phyloP scores from a whole-genome alignment of 768 basidiomycete genomes.

The Boletus sp. region DNA sequence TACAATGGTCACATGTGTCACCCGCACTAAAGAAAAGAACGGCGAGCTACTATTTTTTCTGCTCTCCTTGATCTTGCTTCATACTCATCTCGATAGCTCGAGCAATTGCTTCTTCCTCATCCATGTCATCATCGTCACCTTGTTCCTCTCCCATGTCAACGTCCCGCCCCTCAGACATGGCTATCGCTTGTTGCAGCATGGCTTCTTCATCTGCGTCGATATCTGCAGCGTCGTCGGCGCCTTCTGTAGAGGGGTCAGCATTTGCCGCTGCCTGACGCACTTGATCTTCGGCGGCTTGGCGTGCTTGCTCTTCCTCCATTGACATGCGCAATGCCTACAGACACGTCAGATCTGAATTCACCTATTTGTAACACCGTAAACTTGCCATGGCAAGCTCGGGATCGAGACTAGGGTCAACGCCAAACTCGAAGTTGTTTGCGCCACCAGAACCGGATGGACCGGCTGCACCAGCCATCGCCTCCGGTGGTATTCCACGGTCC shows the following conservation, averaged over 20 bases:
- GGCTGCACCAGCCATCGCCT: constrained; percentile 51
- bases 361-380: not conserved
- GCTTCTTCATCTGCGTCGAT: constrained; percentile 77
- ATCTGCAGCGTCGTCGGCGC: constrained; percentile 35
- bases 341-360: not conserved
- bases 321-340: constrained; percentile 92
- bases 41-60: constrained; percentile 32
- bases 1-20: constrained; percentile 1
- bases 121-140: constrained; percentile 67
- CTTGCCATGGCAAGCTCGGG: constrained; percentile 95
- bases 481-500: constrained; percentile 72
- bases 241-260: constrained; percentile 22
- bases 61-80: constrained; percentile 54
- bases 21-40: not conserved
- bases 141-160: constrained; percentile 48
- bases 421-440: constrained; percentile 73
- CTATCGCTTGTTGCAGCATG: constrained; percentile 72
- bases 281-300: constrained; percentile 52
- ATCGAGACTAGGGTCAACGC: constrained; percentile 92
- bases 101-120: constrained; percentile 88
- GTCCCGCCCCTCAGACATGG: constrained; percentile 62
- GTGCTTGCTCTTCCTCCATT: constrained; percentile 90
- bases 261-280: constrained; percentile 29
- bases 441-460: constrained; percentile 49
- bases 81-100: constrained; percentile 94